These are phyloP conservation scores for Corylus americana DNA, from an alignment of 306 rosid species.

Conservation along the genomic window DNA sequence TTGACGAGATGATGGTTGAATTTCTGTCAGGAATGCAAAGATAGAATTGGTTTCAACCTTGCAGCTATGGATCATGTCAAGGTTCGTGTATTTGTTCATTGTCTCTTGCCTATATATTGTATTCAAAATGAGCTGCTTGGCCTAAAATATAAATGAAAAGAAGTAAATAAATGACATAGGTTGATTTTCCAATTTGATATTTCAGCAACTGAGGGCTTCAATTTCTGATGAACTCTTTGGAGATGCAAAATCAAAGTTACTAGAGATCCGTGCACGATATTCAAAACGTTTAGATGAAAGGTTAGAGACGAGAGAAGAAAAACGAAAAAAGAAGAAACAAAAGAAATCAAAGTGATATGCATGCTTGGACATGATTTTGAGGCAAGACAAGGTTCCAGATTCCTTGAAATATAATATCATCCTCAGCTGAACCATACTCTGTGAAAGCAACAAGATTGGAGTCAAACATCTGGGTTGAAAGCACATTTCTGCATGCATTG, in stretches of 20 bases:
- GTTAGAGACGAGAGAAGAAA: slow-evolving; percentile 54
- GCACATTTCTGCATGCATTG: too few species aligned
- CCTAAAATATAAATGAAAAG: background rate
- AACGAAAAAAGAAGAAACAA: slow-evolving; percentile 54
- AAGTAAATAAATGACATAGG: too few species aligned
- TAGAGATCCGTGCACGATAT: slow-evolving; percentile 69
- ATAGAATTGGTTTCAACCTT: slow-evolving; percentile 79
- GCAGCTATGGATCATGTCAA: slow-evolving; percentile 94
- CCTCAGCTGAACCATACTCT: too few species aligned
- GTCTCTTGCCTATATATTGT: too few species aligned
- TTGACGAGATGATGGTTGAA: slow-evolving; percentile 27
- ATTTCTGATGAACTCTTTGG: slow-evolving; percentile 78
- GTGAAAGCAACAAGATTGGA: too few species aligned
- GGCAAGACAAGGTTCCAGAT: background rate
- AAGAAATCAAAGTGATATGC: slow-evolving; percentile 31
- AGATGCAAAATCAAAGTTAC: slow-evolving; percentile 74
- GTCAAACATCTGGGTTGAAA: too few species aligned
- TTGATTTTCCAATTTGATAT: background rate
- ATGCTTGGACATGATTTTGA: slow-evolving; percentile 21
- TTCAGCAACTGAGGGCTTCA: slow-evolving; percentile 86
- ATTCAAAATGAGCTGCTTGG: slow-evolving; percentile 13
- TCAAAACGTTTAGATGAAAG: slow-evolving; percentile 65
- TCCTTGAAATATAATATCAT: too few species aligned
- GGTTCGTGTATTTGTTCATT: too few species aligned
- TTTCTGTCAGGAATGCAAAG: slow-evolving; percentile 77